phyloP scores from a whole-genome alignment of 345 rosid species.

The Citrus australasica region DNA sequence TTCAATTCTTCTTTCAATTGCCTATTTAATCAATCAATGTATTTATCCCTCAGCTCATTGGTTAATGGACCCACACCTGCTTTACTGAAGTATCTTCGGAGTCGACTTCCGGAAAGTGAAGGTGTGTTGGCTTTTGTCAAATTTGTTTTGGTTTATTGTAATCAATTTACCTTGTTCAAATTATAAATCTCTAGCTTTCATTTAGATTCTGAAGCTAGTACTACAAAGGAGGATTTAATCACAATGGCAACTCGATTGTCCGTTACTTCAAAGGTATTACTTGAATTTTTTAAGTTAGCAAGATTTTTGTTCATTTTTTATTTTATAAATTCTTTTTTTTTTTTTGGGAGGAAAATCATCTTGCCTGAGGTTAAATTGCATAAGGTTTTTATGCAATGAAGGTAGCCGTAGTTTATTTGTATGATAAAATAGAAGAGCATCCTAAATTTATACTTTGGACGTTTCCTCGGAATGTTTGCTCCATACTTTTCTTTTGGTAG shows the following conservation, averaged over 20 bases:
- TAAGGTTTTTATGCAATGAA: background rate
- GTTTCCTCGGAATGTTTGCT: background rate
- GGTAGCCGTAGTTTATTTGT: background rate
- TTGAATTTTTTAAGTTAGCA: background rate
- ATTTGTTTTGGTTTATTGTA: background rate
- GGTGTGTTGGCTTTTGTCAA: constrained; percentile 35
- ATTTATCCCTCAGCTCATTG: constrained; percentile 54
- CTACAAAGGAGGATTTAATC: constrained; percentile 58
- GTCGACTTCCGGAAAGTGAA: constrained; percentile 74
- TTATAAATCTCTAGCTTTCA: constrained; percentile 8
- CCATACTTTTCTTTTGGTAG: background rate
- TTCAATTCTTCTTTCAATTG: constrained; percentile 9
- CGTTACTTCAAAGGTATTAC: constrained; percentile 68
- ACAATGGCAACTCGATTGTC: constrained; percentile 82
- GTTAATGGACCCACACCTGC: constrained; percentile 90
- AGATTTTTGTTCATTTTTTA: background rate
- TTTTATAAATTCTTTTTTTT: background rate
- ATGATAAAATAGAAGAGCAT: background rate
- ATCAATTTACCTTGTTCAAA: constrained; percentile 1
- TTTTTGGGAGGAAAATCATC: background rate
- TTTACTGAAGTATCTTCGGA: constrained; percentile 73
- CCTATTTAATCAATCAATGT: constrained; percentile 10
- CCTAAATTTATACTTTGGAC: background rate
- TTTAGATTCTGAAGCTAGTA: constrained; percentile 56
- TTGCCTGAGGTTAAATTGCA: background rate